Percentiles rank a stretch among this genome's conserved stretches.
Conservation (phyloP, 2,329 filamentous ascomycete genomes). For the Neobulgaria alba region DNA sequence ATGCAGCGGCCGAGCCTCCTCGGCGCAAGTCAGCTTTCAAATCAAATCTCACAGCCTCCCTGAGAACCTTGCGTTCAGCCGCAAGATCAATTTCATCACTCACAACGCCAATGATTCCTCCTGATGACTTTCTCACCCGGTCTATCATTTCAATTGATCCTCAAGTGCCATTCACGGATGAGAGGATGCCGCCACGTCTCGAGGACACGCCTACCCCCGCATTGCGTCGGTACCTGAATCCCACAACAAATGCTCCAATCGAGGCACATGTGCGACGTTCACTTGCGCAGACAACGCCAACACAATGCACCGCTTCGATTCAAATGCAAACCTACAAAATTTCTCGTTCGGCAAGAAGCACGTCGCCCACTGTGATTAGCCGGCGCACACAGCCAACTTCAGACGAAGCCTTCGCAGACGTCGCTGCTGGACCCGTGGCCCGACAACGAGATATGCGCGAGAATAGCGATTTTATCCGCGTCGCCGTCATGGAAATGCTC, state of each 20-base stretch:
- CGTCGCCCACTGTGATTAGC: conserved; percentile 32
- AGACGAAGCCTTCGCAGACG: conserved; percentile 27
- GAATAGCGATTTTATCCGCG: conserved; percentile 62
- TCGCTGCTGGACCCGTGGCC: conserved; percentile 35
- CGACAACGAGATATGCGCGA: conserved; percentile 61
- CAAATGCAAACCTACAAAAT: conserved; percentile 62
- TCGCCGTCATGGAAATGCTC: conserved; percentile 64
- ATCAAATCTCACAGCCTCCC: conserved; percentile 59
- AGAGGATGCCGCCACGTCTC: conserved; percentile 53
- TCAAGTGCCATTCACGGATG: conserved; percentile 57
- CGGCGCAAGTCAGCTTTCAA: conserved; percentile 45
- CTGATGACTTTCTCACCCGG: conserved; percentile 58
- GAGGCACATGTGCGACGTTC: conserved; percentile 31
- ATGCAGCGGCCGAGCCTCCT: conserved; percentile 8
- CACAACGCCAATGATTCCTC: conserved; percentile 54
- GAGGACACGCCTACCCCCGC: conserved; percentile 58
- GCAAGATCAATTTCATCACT: conserved; percentile 55
- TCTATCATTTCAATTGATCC: conserved; percentile 61
- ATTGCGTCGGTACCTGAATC: conserved; percentile 59
- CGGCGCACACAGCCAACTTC: conserved; percentile 21
- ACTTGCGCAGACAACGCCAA: conserved; percentile 28
- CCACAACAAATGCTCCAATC: conserved; percentile 43
- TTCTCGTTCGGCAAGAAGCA: conserved; percentile 23
- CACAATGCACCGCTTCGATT: conserved; percentile 55
- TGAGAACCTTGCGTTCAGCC: conserved; percentile 53